Evolutionary conservation across 768 basidiomycete species (phyloP).

Genomic region (Lactifluus subvellereus): DNA sequence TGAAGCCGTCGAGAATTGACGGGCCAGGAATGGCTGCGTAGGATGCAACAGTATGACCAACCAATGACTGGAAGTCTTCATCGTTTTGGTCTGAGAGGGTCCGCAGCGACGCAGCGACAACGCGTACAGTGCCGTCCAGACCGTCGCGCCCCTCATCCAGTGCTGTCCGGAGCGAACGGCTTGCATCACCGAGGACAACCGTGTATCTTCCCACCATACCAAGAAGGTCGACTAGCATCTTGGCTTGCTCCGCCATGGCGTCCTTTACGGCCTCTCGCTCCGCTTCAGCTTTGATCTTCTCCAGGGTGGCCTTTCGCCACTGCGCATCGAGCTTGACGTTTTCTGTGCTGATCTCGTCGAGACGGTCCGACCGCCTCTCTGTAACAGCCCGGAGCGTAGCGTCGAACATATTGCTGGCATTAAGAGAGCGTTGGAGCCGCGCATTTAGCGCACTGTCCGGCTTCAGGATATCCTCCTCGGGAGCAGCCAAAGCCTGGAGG

Average conservation of each 20-base stretch:
- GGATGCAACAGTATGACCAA: slow-evolving; percentile 60
- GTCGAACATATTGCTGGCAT: slow-evolving; percentile 76
- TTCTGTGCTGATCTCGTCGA: slow-evolving; percentile 65
- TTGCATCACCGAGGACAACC: slow-evolving; percentile 58
- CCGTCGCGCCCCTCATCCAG: slow-evolving; percentile 36
- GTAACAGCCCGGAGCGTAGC: slow-evolving; percentile 80
- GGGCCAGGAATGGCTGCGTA: slow-evolving; percentile 41
- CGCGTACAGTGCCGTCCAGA: slow-evolving; percentile 37
- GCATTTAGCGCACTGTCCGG: slow-evolving; percentile 51
- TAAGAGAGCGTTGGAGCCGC: slow-evolving; percentile 62
- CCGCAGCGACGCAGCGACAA: slow-evolving; percentile 47
- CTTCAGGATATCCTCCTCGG: slow-evolving; percentile 65
- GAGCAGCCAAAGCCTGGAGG: slow-evolving; percentile 55
- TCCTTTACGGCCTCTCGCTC: slow-evolving; percentile 59
- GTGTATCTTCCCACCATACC: slow-evolving; percentile 80
- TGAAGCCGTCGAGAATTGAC: slow-evolving; percentile 43
- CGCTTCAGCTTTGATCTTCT: slow-evolving; percentile 56
- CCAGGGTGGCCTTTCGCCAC: slow-evolving; percentile 64
- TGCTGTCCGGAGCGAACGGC: slow-evolving; percentile 39
- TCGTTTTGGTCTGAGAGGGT: slow-evolving; percentile 63
- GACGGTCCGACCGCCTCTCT: slow-evolving; percentile 70
- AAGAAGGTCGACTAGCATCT: slow-evolving; percentile 61
- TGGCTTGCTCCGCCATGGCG: slow-evolving; percentile 58
- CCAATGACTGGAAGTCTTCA: slow-evolving; percentile 55
- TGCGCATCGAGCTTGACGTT: slow-evolving; percentile 66